Evolutionary conservation across 805 yeast genomes (phyloP).

Genomic region (Grigorovia yakushimaensis): DNA sequence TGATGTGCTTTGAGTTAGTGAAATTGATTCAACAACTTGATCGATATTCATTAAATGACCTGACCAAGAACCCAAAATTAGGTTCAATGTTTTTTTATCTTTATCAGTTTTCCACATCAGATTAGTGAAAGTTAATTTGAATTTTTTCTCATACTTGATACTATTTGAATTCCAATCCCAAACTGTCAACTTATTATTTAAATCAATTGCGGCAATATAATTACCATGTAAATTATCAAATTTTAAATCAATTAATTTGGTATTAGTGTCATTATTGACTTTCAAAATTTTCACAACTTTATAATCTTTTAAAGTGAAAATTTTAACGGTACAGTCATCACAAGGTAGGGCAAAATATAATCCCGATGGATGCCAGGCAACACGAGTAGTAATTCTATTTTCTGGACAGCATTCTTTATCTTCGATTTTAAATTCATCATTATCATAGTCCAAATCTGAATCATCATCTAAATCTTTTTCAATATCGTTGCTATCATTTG

Average conservation of each 20-base stretch:
- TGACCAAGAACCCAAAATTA: conserved; percentile 30
- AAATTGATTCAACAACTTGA: conserved; percentile 16
- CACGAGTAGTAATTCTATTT: conserved; percentile 40
- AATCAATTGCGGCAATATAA: conserved; percentile 47
- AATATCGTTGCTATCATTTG: background rate
- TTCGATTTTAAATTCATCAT: conserved; percentile 30
- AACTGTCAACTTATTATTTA: conserved; percentile 41
- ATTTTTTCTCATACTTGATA: conserved; percentile 27
- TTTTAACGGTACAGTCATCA: conserved; percentile 36
- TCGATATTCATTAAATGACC: conserved; percentile 33
- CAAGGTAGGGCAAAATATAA: conserved; percentile 60
- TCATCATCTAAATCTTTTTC: conserved; percentile 1
- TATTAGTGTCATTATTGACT: conserved; percentile 6
- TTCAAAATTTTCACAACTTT: conserved; percentile 18
- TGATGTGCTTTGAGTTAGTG: background rate
- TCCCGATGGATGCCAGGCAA: conserved; percentile 67
- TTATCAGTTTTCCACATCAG: conserved; percentile 29
- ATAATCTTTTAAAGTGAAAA: conserved; percentile 29
- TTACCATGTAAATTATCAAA: conserved; percentile 53
- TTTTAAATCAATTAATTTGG: conserved; percentile 38
- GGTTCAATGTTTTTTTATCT: conserved; percentile 15
- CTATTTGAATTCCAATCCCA: conserved; percentile 40
- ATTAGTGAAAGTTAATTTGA: conserved; percentile 22
- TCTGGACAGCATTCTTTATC: conserved; percentile 29
- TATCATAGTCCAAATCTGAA: conserved; percentile 28